Evolutionary conservation across 306 rosid genomes (phyloP).

Genomic region (Biancaea sappan): DNA sequence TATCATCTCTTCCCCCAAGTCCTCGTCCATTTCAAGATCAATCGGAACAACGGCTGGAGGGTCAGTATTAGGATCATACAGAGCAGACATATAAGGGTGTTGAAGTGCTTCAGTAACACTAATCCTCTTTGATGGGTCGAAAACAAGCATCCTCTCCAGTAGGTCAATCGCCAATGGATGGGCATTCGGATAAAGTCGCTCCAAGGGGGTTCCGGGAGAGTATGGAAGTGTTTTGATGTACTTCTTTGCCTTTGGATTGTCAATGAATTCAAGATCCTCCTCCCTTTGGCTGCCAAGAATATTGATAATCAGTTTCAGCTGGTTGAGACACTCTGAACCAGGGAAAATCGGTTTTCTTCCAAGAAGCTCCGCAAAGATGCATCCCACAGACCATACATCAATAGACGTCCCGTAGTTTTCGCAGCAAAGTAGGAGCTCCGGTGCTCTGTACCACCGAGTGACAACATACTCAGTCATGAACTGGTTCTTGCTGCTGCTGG

Average conservation of each 20-base stretch:
- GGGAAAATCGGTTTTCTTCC: conserved; percentile 89
- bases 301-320: conserved; percentile 78
- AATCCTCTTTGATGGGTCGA: conserved; percentile 92
- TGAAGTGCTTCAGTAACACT: conserved; percentile 81
- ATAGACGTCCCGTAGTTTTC: conserved; percentile 89
- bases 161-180: conserved; percentile 85
- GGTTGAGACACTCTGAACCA: conserved; percentile 89
- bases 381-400: conserved; percentile 97
- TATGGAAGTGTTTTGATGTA: conserved; percentile 65
- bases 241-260: conserved; percentile 80
- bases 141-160: conserved; percentile 87
- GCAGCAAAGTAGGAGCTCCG: conserved; percentile 92
- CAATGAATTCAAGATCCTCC: conserved; percentile 84
- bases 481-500: conserved; percentile 74
- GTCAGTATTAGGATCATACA: conserved; percentile 74
- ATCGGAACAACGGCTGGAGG: conserved; percentile 82
- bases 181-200: conserved; percentile 70
- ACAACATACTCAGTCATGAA: conserved; percentile 98
- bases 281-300: conserved; percentile 92
- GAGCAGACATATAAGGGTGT: conserved; percentile 87
- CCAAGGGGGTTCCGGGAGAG: conserved; percentile 68
- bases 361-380: conserved; percentile 93
- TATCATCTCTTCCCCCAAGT: conserved; percentile 89
- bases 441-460: conserved; percentile 97
- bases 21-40: conserved; percentile 92